A percentile compares a stretch with the other conserved stretches of the same genome.
Evolutionary conservation across 2,329 filamentous ascomycete genomes (phyloP).

Genomic region (Aspergillus cejpii): DNA sequence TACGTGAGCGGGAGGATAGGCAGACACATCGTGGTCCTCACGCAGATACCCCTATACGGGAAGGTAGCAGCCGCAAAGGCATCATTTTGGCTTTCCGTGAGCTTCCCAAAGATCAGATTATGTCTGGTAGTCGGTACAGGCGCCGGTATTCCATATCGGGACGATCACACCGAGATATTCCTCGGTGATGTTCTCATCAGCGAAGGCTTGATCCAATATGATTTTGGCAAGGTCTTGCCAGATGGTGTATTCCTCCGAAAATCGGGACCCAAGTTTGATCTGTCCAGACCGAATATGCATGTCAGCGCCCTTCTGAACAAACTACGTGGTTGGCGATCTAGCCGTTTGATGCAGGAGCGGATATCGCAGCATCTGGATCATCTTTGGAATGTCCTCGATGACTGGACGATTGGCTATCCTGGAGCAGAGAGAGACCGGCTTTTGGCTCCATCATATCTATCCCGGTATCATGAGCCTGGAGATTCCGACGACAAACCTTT

Average conservation of each 20-base stretch:
- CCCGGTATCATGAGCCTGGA: too few species aligned
- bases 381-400: neutral
- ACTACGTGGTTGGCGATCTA: too few species aligned
- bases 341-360: neutral
- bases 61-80: conserved; percentile 8
- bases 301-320: neutral
- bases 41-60: conserved; percentile 16
- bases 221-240: conserved; percentile 16
- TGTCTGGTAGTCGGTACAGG: conserved; percentile 19
- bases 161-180: conserved; percentile 9
- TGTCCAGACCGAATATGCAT: neutral
- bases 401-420: neutral
- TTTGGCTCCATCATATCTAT: neutral
- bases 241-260: conserved; percentile 1
- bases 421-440: neutral
- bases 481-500: too few species aligned
- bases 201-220: conserved; percentile 18
- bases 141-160: conserved; percentile 12
- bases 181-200: conserved; percentile 27
- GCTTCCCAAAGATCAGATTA: conserved; percentile 11
- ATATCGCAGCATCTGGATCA: neutral
- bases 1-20: conserved; percentile 17
- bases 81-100: conserved; percentile 2
- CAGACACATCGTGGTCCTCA: conserved; percentile 17
- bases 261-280: neutral